Evolutionary conservation across 495 filamentous ascomycete species (phyloP).

Genomic region (Cercophora scortea): DNA sequence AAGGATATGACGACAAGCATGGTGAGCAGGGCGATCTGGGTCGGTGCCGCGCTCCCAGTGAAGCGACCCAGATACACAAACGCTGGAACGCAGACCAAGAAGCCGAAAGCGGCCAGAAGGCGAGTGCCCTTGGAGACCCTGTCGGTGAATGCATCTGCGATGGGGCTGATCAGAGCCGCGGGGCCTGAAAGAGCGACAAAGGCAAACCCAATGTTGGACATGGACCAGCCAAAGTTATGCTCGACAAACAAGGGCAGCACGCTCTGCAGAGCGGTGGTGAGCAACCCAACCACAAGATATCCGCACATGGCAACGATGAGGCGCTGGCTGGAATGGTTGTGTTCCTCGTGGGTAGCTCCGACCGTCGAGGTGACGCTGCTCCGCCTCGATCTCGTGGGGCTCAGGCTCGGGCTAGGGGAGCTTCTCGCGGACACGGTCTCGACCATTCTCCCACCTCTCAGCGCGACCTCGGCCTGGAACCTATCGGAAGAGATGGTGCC

Average conservation of each 20-base stretch:
- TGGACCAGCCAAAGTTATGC: slow-evolving; percentile 12
- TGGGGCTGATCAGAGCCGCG: slow-evolving; percentile 11
- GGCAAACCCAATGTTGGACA: slow-evolving; percentile 7
- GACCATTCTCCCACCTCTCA: neutral
- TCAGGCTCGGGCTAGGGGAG: neutral
- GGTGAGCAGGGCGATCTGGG: slow-evolving; percentile 4
- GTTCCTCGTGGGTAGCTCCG: neutral
- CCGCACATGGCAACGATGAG: slow-evolving; percentile 15
- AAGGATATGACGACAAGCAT: slow-evolving; percentile 15
- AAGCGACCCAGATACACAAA: slow-evolving; percentile 11
- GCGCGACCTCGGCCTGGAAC: neutral
- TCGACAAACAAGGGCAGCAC: slow-evolving; percentile 18
- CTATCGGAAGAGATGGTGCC: slow-evolving; percentile 9
- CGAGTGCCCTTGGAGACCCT: slow-evolving; percentile 13
- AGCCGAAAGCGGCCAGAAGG: slow-evolving; percentile 12
- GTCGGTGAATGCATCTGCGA: slow-evolving; percentile 8
- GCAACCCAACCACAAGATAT: slow-evolving; percentile 15
- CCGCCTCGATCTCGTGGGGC: neutral
- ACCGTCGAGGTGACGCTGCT: neutral
- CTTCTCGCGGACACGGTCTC: slow-evolving; percentile 5
- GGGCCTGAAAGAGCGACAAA: slow-evolving; percentile 19
- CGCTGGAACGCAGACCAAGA: slow-evolving; percentile 13
- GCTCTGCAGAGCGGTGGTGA: slow-evolving; percentile 16
- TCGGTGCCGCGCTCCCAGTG: neutral
- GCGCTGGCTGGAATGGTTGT: slow-evolving; percentile 4